Percentiles rank a stretch among this genome's conserved stretches.
Evolutionary conservation across 78 protist species (phyloP).

Genomic region (Isochrysis galbana): DNA sequence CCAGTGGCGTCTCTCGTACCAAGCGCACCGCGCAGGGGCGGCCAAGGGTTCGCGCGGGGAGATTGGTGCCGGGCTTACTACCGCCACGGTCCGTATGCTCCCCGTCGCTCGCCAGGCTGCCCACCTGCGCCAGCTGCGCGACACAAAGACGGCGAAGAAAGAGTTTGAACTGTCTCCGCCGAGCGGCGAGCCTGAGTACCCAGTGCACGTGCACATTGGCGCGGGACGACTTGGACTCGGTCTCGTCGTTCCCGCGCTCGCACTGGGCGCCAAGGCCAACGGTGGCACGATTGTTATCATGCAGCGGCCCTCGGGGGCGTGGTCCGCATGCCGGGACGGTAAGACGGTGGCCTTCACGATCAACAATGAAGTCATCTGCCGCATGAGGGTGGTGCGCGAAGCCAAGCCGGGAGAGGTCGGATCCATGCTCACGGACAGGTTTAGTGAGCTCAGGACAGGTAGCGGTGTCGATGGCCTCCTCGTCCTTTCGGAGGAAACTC

Average conservation of each 20-base stretch:
- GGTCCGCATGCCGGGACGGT: background rate
- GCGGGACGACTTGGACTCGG: conserved; percentile 28
- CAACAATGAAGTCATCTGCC: background rate
- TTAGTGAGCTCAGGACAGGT: too few species aligned
- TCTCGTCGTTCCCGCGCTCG: background rate
- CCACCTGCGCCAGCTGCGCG: background rate
- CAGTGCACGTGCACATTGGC: conserved; percentile 19
- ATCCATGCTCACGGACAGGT: background rate
- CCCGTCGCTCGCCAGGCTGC: background rate
- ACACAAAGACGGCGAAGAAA: background rate
- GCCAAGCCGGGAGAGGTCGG: background rate
- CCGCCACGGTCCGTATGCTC: background rate
- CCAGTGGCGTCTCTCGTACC: background rate
- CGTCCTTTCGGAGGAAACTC: background rate
- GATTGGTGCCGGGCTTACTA: background rate
- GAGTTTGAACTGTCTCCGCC: background rate
- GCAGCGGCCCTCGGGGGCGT: conserved; percentile 18
- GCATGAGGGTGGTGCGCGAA: background rate
- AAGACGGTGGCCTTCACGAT: background rate
- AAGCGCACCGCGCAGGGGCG: background rate
- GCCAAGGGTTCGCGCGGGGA: background rate
- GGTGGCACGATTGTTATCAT: background rate
- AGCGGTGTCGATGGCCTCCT: background rate
- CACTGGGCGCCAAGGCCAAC: background rate
- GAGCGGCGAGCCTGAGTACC: background rate